A percentile compares a stretch with the other conserved stretches of the same genome.
These are phyloP conservation scores for Chlamydomonas reinhardtii DNA, from an alignment of 163 green algal genomes.

Conservation along the genomic window DNA sequence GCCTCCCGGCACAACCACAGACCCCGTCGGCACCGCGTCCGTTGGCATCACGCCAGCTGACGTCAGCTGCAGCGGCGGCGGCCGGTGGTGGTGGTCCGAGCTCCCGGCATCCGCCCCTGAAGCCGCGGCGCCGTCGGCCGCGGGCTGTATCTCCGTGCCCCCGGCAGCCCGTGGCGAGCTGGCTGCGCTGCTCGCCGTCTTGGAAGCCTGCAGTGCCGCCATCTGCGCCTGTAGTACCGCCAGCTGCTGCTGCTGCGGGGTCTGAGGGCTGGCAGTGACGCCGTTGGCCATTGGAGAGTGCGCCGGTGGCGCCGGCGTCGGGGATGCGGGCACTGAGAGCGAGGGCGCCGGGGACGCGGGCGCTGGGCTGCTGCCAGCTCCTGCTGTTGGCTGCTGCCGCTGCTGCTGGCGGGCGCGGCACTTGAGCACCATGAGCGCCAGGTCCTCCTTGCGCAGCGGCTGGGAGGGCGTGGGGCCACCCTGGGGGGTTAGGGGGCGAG, in stretches of 20 bases:
- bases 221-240: conserved; percentile 30
- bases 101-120: no score
- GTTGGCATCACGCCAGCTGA: neutral
- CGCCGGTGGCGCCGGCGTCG: no score
- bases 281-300: no score
- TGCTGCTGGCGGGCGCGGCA: conserved; percentile 21
- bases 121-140: neutral
- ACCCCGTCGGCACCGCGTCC: neutral
- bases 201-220: conserved; percentile 13
- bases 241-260: conserved; percentile 23
- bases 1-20: neutral
- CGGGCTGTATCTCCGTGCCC: conserved; percentile 28
- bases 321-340: neutral
- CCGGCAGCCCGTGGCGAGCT: neutral
- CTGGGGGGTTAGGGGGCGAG: neutral
- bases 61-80: conserved; percentile 8
- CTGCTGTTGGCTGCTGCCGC: neutral
- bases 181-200: neutral
- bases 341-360: neutral
- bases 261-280: neutral
- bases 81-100: neutral
- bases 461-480: neutral
- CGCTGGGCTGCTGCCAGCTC: neutral
- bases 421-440: conserved; percentile 21
- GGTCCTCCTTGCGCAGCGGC: conserved; percentile 43